phyloP scores from a whole-genome alignment of 148 eudicot genomes.

The Cornus florida region DNA sequence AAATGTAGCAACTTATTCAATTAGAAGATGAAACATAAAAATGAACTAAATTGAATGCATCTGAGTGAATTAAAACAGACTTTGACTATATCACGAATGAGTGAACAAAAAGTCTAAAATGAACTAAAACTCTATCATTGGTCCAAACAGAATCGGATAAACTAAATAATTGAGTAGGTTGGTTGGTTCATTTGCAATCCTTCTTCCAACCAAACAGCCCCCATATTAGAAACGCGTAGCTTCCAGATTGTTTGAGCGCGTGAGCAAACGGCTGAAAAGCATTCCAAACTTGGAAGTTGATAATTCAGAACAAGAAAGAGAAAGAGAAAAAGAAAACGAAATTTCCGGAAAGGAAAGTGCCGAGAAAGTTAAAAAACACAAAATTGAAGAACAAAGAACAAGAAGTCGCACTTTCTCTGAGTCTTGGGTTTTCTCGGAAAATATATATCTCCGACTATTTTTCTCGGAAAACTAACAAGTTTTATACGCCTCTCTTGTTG shows the following conservation, averaged over 20 bases:
- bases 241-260: not conserved
- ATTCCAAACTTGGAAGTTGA: constrained; percentile 2
- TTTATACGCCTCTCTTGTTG: not conserved
- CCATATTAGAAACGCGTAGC: too few relatives aligned
- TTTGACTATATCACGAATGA: too few relatives aligned
- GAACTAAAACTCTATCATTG: too few relatives aligned
- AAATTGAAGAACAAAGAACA: not conserved
- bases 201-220: too few relatives aligned
- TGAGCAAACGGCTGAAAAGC: not conserved
- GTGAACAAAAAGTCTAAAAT: too few relatives aligned
- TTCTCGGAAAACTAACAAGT: constrained; percentile 5
- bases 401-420: not conserved
- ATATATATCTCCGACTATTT: not conserved
- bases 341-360: constrained; percentile 2
- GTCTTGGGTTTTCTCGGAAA: constrained; percentile 12
- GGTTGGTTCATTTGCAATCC: too few relatives aligned
- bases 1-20: too few relatives aligned
- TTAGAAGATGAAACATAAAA: too few relatives aligned
- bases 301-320: not conserved
- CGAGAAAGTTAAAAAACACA: not conserved
- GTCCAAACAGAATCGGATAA: too few relatives aligned
- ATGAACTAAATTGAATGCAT: too few relatives aligned
- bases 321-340: not conserved
- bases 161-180: too few relatives aligned
- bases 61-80: too few relatives aligned